Evolutionary conservation across 768 basidiomycete species (phyloP).

Genomic region (Pseudohyphozyma bogoriensis): DNA sequence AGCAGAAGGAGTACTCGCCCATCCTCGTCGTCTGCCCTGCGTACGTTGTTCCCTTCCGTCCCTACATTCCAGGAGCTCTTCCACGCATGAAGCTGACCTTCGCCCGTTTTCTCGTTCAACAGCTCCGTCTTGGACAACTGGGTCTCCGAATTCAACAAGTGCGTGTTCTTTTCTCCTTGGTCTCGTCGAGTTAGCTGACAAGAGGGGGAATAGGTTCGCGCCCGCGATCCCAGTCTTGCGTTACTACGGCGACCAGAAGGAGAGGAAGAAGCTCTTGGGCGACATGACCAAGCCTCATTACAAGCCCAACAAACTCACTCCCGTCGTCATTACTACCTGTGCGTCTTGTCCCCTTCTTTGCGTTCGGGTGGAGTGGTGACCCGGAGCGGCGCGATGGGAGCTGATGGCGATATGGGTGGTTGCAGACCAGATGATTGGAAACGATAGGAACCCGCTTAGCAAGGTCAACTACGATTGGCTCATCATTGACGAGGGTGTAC

Average conservation of each 20-base stretch:
- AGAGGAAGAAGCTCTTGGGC: constrained; percentile 59
- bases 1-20: constrained; percentile 58
- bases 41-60: too few species aligned
- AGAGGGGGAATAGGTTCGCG: constrained; percentile 9
- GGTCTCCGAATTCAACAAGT: too few species aligned
- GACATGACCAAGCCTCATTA: constrained; percentile 9
- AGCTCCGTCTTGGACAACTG: not conserved
- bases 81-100: not conserved
- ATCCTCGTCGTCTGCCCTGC: constrained; percentile 82
- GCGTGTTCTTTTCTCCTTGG: too few species aligned
- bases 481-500: constrained; percentile 34
- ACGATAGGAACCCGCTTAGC: not conserved
- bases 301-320: constrained; percentile 28
- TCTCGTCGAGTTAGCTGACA: too few species aligned
- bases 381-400: too few species aligned
- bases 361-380: too few species aligned
- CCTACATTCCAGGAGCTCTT: too few species aligned
- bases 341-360: not conserved
- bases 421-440: not conserved
- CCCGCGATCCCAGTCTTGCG: constrained; percentile 58
- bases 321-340: constrained; percentile 59
- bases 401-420: not conserved
- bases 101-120: not conserved
- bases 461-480: not conserved
- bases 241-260: constrained; percentile 76